A percentile compares a stretch with the other conserved stretches of the same genome.
Evolutionary conservation across 2,329 filamentous ascomycete species (phyloP).

Genomic region (Colletotrichum gigasporum): DNA sequence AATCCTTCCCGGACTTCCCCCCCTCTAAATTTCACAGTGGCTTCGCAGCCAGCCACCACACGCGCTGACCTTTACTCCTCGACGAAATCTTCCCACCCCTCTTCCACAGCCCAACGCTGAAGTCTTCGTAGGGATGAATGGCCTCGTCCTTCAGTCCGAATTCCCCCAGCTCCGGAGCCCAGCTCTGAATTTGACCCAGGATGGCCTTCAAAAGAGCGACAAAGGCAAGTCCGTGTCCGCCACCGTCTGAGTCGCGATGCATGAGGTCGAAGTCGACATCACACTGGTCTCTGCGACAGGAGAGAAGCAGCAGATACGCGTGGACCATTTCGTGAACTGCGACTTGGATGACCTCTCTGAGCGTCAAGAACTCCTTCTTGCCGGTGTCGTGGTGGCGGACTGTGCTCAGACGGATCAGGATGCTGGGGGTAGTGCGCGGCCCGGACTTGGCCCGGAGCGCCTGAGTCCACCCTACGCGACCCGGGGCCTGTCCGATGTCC

Average conservation of each 20-base stretch:
- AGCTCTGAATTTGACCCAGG: constrained; percentile 19
- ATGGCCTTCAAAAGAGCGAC: constrained; percentile 25
- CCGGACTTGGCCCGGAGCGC: constrained; percentile 16
- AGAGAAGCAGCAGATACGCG: constrained; percentile 26
- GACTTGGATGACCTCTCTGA: constrained; percentile 40
- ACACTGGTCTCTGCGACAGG: constrained; percentile 18
- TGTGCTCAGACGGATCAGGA: constrained; percentile 30
- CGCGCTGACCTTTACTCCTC: constrained; percentile 10
- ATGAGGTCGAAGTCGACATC: constrained; percentile 18
- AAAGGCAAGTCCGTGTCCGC: constrained; percentile 24
- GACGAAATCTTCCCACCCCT: constrained; percentile 20
- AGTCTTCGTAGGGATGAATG: constrained; percentile 26
- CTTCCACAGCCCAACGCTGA: constrained; percentile 25
- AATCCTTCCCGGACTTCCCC: background rate
- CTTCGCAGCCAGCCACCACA: constrained; percentile 28
- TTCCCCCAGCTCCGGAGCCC: constrained; percentile 1
- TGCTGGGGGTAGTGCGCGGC: constrained; percentile 5
- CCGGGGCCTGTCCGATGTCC: constrained; percentile 20
- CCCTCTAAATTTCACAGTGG: background rate
- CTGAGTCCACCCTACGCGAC: constrained; percentile 27
- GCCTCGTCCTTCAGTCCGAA: constrained; percentile 26
- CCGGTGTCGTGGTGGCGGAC: constrained; percentile 10
- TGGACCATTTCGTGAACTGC: constrained; percentile 39
- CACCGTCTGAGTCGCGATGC: constrained; percentile 19
- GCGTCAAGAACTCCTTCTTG: constrained; percentile 32